Evolutionary conservation across 257 asterid genomes (phyloP).

Genomic region (Solanum ossicruentum): DNA sequence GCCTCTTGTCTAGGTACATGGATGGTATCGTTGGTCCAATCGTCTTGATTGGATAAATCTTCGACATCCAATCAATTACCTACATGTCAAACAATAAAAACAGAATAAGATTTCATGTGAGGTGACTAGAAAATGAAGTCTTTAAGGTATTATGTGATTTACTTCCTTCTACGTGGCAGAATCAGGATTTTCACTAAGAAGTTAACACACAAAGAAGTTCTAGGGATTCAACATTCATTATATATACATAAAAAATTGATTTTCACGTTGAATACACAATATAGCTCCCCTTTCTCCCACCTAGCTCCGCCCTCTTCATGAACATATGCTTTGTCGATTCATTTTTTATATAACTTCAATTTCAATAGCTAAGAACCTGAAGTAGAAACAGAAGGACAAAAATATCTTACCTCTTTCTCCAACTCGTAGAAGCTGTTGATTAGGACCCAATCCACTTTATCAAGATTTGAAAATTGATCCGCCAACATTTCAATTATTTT

Average conservation of each 20-base stretch:
- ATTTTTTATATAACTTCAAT: neutral
- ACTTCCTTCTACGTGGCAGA: neutral
- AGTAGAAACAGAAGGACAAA: neutral
- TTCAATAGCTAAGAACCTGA: neutral
- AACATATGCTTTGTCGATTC: neutral
- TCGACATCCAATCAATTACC: neutral
- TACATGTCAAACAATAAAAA: neutral
- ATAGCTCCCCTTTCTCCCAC: too few species aligned
- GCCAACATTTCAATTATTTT: neutral
- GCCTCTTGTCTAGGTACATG: neutral
- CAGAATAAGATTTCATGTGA: too few species aligned
- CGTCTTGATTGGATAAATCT: neutral
- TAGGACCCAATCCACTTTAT: constrained; percentile 7
- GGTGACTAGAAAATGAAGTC: too few species aligned
- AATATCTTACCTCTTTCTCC: constrained; percentile 10
- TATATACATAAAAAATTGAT: too few species aligned
- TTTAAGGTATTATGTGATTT: neutral
- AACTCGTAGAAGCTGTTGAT: constrained; percentile 13
- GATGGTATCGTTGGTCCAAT: constrained; percentile 1
- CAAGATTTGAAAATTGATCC: constrained; percentile 3
- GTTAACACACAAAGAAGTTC: too few species aligned
- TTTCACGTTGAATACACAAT: too few species aligned
- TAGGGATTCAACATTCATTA: too few species aligned
- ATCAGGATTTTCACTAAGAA: neutral
- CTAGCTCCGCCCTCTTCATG: neutral